phyloP scores from a whole-genome alignment of 345 rosid genomes.

The Brassica incana region DNA sequence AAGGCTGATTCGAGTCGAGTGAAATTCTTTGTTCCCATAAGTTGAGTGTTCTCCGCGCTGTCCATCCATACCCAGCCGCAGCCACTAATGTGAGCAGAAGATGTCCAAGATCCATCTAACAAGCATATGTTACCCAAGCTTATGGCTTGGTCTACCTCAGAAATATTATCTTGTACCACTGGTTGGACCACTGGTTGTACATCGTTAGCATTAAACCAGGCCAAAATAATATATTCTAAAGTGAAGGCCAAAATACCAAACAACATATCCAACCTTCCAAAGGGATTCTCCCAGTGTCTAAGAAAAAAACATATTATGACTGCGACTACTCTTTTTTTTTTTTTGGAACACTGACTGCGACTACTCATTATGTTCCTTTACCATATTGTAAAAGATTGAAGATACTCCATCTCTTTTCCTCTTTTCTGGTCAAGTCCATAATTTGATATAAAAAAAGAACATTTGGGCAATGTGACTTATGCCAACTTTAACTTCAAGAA shows the following conservation, averaged over 20 bases:
- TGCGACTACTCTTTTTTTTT: conserved; percentile 22
- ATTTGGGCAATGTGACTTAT: neutral
- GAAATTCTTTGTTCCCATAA: too few species aligned
- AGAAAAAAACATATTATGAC: conserved; percentile 27
- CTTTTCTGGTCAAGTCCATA: neutral
- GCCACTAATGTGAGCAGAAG: too few species aligned
- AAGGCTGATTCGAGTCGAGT: too few species aligned
- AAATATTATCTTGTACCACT: too few species aligned
- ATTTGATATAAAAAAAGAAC: neutral
- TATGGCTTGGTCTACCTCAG: too few species aligned
- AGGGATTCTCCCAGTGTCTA: conserved; percentile 20
- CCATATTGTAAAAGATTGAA: conserved; percentile 21
- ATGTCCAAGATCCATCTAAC: too few species aligned
- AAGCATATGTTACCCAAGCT: too few species aligned
- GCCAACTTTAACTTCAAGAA: conserved; percentile 7
- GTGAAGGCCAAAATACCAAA: conserved; percentile 30
- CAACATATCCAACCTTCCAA: conserved; percentile 31
- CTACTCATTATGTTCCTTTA: conserved; percentile 29
- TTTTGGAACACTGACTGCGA: conserved; percentile 8
- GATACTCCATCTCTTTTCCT: conserved; percentile 6
- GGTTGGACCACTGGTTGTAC: too few species aligned
- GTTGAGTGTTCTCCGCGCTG: too few species aligned
- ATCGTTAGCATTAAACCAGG: too few species aligned
- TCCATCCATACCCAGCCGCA: too few species aligned
- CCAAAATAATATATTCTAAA: conserved; percentile 21